Conservation (phyloP, 495 filamentous ascomycete species). For the Aspergillus ellipticus region DNA sequence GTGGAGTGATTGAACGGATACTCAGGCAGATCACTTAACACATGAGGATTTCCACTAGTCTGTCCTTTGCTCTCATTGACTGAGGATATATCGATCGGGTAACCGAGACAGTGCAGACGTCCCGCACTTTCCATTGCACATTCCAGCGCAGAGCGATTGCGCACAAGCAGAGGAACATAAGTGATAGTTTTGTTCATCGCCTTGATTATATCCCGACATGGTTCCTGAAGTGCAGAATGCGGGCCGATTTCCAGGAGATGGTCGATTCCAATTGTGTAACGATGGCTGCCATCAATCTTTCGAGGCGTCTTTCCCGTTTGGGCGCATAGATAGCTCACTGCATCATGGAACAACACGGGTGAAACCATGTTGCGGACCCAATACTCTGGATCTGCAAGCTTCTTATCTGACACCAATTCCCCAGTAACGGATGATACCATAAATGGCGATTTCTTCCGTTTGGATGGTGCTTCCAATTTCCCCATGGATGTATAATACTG, state of each 20-base stretch:
- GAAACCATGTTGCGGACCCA: constrained; percentile 46
- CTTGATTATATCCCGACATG: constrained; percentile 36
- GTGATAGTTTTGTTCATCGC: constrained; percentile 1
- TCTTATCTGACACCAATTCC: constrained; percentile 10
- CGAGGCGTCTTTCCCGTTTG: not conserved
- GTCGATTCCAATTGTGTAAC: not conserved
- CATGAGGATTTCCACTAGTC: not conserved
- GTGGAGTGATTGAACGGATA: constrained; percentile 42
- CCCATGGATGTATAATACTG: constrained; percentile 30
- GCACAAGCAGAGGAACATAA: constrained; percentile 24
- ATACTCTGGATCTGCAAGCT: constrained; percentile 23
- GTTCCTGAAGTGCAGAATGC: constrained; percentile 41
- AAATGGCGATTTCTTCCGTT: constrained; percentile 8
- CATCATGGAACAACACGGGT: constrained; percentile 37
- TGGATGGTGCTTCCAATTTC: not conserved
- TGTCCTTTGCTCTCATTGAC: constrained; percentile 17
- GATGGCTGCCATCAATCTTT: constrained; percentile 3
- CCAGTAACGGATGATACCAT: constrained; percentile 44
- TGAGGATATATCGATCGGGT: constrained; percentile 20
- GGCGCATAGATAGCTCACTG: constrained; percentile 13
- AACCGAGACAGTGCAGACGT: constrained; percentile 24
- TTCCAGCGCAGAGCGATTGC: constrained; percentile 19
- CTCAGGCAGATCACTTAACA: constrained; percentile 40
- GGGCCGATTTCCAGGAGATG: constrained; percentile 52
- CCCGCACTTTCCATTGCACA: constrained; percentile 30